Percentiles rank a stretch among this genome's conserved stretches.
These are phyloP conservation scores for Linum trigynum DNA, from an alignment of 345 rosid genomes.

Conservation along the genomic window DNA sequence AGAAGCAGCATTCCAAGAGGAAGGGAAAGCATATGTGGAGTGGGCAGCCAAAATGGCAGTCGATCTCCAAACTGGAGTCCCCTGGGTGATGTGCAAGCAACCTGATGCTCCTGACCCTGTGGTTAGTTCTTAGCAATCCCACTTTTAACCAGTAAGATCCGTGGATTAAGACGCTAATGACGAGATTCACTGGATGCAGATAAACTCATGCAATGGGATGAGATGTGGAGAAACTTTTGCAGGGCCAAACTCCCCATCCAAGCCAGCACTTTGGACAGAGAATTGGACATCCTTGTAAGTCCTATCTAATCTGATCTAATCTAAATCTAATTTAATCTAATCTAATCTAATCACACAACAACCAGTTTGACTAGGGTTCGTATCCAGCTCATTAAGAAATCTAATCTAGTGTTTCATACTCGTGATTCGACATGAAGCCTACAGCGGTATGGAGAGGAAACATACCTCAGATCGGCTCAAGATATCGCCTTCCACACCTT, in stretches of 20 bases:
- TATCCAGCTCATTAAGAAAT: too few relatives aligned
- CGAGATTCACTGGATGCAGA: constrained; percentile 25
- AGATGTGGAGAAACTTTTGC: constrained; percentile 68
- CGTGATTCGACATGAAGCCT: constrained; percentile 28
- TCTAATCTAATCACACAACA: too few relatives aligned
- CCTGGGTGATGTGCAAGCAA: constrained; percentile 95
- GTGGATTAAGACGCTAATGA: too few relatives aligned
- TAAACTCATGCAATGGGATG: constrained; percentile 74
- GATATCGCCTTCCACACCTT: constrained; percentile 75
- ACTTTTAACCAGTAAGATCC: not conserved
- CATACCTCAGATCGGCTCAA: constrained; percentile 45
- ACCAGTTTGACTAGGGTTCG: too few relatives aligned
- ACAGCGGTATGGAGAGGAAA: constrained; percentile 38
- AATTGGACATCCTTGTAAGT: constrained; percentile 77
- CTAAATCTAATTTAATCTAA: too few relatives aligned
- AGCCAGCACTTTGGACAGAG: constrained; percentile 86
- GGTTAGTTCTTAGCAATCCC: constrained; percentile 30
- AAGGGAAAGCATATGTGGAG: constrained; percentile 48
- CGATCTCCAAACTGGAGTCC: constrained; percentile 66
- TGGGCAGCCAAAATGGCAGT: constrained; percentile 79
- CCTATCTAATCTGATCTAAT: not conserved
- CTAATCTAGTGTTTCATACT: not conserved
- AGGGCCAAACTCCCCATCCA: constrained; percentile 72
- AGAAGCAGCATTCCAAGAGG: constrained; percentile 38
- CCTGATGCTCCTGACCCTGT: constrained; percentile 76